Evolutionary conservation across 371 early-diverging fungal genomes (phyloP).

Genomic region (Mycotypha africana): DNA sequence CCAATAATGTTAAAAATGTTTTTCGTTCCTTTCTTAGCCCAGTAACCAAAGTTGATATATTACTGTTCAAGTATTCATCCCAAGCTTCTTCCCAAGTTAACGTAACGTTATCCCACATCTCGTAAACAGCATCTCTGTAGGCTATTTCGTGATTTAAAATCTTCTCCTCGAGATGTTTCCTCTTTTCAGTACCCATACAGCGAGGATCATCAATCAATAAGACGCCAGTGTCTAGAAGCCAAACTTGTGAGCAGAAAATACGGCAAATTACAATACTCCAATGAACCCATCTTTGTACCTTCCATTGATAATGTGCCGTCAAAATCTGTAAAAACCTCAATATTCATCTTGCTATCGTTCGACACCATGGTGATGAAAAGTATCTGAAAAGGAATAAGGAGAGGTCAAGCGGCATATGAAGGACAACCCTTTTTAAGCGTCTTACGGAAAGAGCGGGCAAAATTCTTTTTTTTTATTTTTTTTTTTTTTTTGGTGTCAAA

Average conservation of each 20-base stretch:
- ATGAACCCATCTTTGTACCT: slow-evolving; percentile 14
- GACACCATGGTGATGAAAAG: not conserved
- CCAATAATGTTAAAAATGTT: too few species aligned
- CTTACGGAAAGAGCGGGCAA: too few species aligned
- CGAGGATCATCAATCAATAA: slow-evolving; percentile 37
- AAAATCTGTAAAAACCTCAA: slow-evolving; percentile 41
- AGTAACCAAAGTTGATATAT: too few species aligned
- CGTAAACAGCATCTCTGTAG: slow-evolving; percentile 32
- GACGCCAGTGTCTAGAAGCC: slow-evolving; percentile 28
- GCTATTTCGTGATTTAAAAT: slow-evolving; percentile 30
- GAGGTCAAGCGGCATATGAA: too few species aligned
- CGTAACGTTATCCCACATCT: slow-evolving; percentile 52
- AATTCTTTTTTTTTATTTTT: too few species aligned
- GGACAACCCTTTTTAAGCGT: too few species aligned
- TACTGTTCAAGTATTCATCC: slow-evolving; percentile 41
- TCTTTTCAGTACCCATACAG: slow-evolving; percentile 30
- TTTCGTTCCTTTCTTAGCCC: too few species aligned
- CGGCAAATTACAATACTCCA: not conserved
- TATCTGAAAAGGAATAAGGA: not conserved
- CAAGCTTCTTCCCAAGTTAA: slow-evolving; percentile 56
- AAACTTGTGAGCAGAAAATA: not conserved
- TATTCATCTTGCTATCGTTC: slow-evolving; percentile 11
- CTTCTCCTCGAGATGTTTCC: slow-evolving; percentile 30
- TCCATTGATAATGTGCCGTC: slow-evolving; percentile 40
- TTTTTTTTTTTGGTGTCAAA: too few species aligned